Percentiles rank a stretch among this genome's conserved stretches.
Conservation (phyloP, 441 rosid species). For the Erodium texanum region DNA sequence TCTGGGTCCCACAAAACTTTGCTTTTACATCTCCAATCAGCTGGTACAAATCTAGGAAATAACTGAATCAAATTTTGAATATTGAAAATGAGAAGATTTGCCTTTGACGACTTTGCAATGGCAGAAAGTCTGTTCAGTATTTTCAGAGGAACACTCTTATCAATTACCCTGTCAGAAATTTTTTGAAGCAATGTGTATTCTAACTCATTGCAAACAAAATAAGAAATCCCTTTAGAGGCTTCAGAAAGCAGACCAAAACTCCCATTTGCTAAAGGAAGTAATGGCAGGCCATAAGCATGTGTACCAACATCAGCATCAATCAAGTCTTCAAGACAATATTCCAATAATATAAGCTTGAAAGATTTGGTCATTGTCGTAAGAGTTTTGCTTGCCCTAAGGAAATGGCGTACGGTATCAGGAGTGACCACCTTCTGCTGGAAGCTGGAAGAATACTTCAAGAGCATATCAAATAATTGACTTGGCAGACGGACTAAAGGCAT, state of each 20-base stretch:
- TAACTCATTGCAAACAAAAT: slow-evolving; percentile 64
- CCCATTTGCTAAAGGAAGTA: slow-evolving; percentile 89
- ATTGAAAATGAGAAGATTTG: slow-evolving; percentile 54
- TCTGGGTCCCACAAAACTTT: slow-evolving; percentile 72
- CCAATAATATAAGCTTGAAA: slow-evolving; percentile 69
- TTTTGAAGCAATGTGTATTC: slow-evolving; percentile 66
- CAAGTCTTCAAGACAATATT: slow-evolving; percentile 94
- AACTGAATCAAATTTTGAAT: slow-evolving; percentile 51
- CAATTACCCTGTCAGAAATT: slow-evolving; percentile 65
- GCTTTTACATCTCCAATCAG: slow-evolving; percentile 68
- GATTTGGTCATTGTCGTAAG: slow-evolving; percentile 48
- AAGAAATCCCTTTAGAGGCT: slow-evolving; percentile 44
- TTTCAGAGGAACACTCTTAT: slow-evolving; percentile 50
- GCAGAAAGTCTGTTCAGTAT: slow-evolving; percentile 59
- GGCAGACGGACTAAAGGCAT: slow-evolving; percentile 88
- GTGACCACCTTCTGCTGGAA: slow-evolving; percentile 82
- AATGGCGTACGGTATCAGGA: slow-evolving; percentile 69
- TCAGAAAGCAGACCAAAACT: slow-evolving; percentile 67
- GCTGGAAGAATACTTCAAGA: slow-evolving; percentile 57
- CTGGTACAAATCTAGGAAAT: slow-evolving; percentile 74
- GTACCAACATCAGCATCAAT: slow-evolving; percentile 68
- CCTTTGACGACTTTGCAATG: slow-evolving; percentile 58
- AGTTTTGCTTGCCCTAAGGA: slow-evolving; percentile 53
- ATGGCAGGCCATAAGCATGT: slow-evolving; percentile 50
- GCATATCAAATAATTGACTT: slow-evolving; percentile 52